Conservation (phyloP, 177 flowering plant species). For the Telopea speciosissima region DNA sequence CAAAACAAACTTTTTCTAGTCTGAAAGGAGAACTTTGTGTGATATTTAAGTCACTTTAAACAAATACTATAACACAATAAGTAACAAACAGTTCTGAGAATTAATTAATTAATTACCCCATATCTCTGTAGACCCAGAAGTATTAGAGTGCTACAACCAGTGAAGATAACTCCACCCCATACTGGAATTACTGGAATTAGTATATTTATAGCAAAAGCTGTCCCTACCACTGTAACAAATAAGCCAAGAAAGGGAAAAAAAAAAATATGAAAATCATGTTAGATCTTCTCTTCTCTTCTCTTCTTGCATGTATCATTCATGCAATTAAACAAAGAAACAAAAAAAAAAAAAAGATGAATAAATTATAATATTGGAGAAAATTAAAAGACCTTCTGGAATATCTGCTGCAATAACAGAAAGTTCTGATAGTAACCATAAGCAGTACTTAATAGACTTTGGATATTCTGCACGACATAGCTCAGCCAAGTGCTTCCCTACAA, state of each 20-base stretch:
- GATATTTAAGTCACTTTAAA: no score
- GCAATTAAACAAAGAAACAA: not conserved
- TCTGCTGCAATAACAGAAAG: conserved; percentile 89
- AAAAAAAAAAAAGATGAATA: no score
- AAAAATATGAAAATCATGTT: no score
- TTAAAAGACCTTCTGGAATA: conserved; percentile 73
- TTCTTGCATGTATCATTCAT: not conserved
- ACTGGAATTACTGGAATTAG: conserved; percentile 58
- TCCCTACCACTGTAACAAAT: conserved; percentile 67
- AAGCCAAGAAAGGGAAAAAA: not conserved
- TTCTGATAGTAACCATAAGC: conserved; percentile 84
- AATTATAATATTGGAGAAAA: not conserved
- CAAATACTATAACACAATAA: no score
- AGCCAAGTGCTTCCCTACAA: conserved; percentile 69
- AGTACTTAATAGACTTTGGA: conserved; percentile 52
- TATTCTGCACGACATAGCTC: conserved; percentile 84
- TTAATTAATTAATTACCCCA: conserved; percentile 40
- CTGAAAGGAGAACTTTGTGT: no score
- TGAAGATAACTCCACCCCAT: conserved; percentile 76
- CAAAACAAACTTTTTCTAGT: no score
- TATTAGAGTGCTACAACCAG: conserved; percentile 70
- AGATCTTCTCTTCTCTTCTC: no score
- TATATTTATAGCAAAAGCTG: conserved; percentile 90
- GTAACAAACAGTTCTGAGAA: no score
- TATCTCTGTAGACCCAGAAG: conserved; percentile 73